Evolutionary conservation across 805 yeast species (phyloP), one percentile per base, ranked within the genome.

Genomic region (Candida pseudoglaebosa): DNA sequence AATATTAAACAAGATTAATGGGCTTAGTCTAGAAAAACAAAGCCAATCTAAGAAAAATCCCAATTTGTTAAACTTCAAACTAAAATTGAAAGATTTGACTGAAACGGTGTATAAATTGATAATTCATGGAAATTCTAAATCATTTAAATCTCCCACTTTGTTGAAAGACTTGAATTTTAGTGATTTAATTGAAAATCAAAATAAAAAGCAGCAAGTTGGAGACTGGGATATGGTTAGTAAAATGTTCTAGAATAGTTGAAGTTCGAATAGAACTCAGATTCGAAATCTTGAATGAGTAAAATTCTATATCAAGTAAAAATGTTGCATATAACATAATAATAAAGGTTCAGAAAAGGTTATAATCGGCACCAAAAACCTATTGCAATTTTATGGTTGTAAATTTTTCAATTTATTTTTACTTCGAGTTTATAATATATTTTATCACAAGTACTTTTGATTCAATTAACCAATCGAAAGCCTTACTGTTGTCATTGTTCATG

Each of bases 161-260:
- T 50, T 55, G 9, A 47, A 45, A 31, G 59, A 53, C 32, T 39
- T 54, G 36, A 50, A 55, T 28, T 45, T 55, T 16, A 45, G 50
- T 36, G 52, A 49, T 13, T 38, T 55, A 21, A 47, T 54, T 12
- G 46, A 45, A n/a, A 52, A 54, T 34, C 60, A 59, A 34, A 48
- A 57, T 3, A 55, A 52, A 37, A 41, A 41, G 10, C 46, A 42
- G 10, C 39, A 20, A 7, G 38, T 43, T 17, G 47, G 61, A 22
- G 67, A 63, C 19, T 62, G 70, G 70, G 67, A 62, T 38, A 50
- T 62, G 37, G 61, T 62, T 4, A 59, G 65, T 41, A 50, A 55
- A 24, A 51, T 59, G 52, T 48, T 54, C 28, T 48, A 37, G 26
- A 12, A 22, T 8, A 22, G 10, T 8, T 22, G 12, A 22, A 22